Evolutionary conservation across 2,329 filamentous ascomycete genomes (phyloP), one percentile per base, ranked within the genome.

Genomic region (Chaetomium sp.): DNA sequence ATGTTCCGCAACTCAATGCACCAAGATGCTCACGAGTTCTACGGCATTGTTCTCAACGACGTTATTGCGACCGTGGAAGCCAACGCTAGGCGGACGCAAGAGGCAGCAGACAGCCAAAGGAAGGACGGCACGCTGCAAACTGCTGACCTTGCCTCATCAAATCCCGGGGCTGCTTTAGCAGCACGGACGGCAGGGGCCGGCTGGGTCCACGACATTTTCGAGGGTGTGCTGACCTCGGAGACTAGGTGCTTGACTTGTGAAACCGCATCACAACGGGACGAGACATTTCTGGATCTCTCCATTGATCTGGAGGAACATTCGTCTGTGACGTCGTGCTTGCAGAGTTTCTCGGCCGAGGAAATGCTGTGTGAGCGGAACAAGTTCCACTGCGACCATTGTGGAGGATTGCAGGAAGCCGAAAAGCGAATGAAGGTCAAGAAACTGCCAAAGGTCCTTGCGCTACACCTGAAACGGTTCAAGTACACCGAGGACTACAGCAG

Each of bases 401-500:
- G 94, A 52, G 94, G 94, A 2, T 76, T 99, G 54, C 94, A 99
- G 71, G 94, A 99, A 73, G 94, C 94, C 0, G 94, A 99, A 71
- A 99, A 97, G 76, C 84, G 94, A 61, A 99, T 99, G 94, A 99
- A 97, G 77, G 92, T 99, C 64, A 97, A 99, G 76, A 84, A 89
- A 52, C 74, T 97, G 67, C 94, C 94, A 4, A 91, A 89, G 67
- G 90, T 99, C 57, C 74, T 99, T 61, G 91, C 94, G 4, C 75
- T 99, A 56, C 94, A 99, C 68, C 74, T 99, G 60, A 99, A 99
- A 74, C 84, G 94, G 55, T 99, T 99, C 78, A 97, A 97, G 74
- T 99, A 96, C 69, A 96, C 92, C 2, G 94, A 97, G 68, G 92
- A 97, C 70, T 83, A 95, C 67, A 94, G 91, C 62, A 84, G 91